Evolutionary conservation across 2,329 filamentous ascomycete genomes (phyloP).

Genomic region (Pleurostoma richardsiae): DNA sequence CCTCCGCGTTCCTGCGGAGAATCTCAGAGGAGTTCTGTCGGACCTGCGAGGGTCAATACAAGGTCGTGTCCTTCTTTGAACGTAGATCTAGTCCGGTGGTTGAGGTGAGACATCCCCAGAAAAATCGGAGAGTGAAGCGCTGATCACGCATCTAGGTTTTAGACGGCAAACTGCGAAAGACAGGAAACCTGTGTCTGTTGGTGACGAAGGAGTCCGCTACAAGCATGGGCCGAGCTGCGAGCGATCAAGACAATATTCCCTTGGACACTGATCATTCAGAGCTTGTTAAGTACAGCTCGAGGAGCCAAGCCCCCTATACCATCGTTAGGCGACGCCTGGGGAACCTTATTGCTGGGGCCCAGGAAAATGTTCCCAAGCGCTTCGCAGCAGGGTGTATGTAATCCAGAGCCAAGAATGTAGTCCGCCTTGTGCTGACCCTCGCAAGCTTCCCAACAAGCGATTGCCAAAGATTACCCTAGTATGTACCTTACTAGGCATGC

Average conservation of each 20-base stretch:
- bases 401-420: background rate
- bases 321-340: background rate
- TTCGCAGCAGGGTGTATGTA: background rate
- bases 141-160: background rate
- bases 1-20: background rate
- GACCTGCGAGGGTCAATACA: background rate
- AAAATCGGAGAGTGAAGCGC: background rate
- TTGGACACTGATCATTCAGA: background rate
- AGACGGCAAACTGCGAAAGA: background rate
- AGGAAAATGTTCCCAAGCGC: background rate
- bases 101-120: background rate
- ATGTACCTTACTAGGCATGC: too few relatives aligned
- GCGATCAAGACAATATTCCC: background rate
- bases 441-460: too few relatives aligned
- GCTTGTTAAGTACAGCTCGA: background rate
- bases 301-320: background rate
- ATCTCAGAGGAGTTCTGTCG: background rate
- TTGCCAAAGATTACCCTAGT: too few relatives aligned
- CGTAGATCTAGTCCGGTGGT: background rate
- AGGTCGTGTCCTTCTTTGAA: background rate
- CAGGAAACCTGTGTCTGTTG: background rate
- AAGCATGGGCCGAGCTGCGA: background rate
- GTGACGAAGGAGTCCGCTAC: background rate
- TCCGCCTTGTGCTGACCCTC: too few relatives aligned
- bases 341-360: background rate